Conservation (phyloP, 2,329 filamentous ascomycete species). For the Fusarium anthophilum region DNA sequence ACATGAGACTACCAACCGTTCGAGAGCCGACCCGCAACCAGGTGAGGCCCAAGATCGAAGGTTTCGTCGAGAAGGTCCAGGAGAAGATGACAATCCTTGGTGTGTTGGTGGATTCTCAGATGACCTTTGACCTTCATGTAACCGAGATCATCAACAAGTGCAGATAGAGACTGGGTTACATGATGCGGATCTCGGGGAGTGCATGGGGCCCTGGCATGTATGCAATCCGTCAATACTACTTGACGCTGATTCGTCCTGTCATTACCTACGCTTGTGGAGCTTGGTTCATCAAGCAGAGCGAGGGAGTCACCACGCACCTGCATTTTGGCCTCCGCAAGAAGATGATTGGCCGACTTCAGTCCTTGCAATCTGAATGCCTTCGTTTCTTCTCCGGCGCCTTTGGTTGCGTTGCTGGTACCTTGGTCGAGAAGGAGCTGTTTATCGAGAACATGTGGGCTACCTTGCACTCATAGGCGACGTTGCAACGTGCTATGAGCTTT, state of each 20-base stretch:
- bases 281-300: slow-evolving; percentile 2
- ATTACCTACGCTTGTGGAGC: slow-evolving; percentile 16
- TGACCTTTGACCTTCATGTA: background rate
- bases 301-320: background rate
- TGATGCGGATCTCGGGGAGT: background rate
- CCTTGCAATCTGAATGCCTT: background rate
- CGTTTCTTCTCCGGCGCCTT: background rate
- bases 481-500: background rate
- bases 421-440: background rate
- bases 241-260: slow-evolving; percentile 6
- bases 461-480: background rate
- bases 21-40: background rate
- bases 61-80: background rate
- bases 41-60: background rate
- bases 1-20: background rate
- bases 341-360: background rate
- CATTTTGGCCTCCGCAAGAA: background rate
- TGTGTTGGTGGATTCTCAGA: background rate
- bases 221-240: background rate
- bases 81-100: background rate
- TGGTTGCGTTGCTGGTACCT: background rate
- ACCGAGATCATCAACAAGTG: background rate
- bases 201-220: slow-evolving; percentile 3
- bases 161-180: background rate
- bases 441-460: background rate